Conservation (phyloP, 495 filamentous ascomycete genomes). For the Podospora appendiculata region DNA sequence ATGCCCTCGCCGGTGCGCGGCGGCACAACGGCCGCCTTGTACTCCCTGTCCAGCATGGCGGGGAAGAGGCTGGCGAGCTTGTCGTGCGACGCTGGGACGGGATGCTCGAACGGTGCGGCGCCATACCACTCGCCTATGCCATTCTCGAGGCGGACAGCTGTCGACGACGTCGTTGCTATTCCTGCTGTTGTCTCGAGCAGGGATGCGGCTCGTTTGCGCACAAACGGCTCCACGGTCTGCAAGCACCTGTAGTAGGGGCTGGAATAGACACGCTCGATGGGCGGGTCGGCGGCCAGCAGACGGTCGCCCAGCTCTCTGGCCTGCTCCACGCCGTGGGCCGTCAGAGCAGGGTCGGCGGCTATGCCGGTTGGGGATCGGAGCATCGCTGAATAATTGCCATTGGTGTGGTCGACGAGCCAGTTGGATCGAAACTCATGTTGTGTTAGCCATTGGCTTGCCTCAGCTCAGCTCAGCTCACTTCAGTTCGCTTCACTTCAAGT, state of each 20-base stretch:
- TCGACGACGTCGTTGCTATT: background rate
- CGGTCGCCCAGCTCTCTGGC: slow-evolving; percentile 67
- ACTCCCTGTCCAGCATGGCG: slow-evolving; percentile 41
- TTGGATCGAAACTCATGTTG: slow-evolving; percentile 70
- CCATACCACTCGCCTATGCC: slow-evolving; percentile 93
- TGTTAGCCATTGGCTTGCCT: background rate
- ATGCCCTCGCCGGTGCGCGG: slow-evolving; percentile 68
- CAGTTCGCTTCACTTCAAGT: background rate
- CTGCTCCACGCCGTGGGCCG: slow-evolving; percentile 78
- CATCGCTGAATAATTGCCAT: slow-evolving; percentile 61
- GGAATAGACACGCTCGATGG: slow-evolving; percentile 69
- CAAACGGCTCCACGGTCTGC: slow-evolving; percentile 71
- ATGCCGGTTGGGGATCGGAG: slow-evolving; percentile 77
- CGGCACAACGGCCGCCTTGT: slow-evolving; percentile 56
- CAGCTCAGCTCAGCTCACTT: background rate
- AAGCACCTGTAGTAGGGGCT: slow-evolving; percentile 90
- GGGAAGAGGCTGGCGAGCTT: slow-evolving; percentile 60
- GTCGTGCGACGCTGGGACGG: slow-evolving; percentile 55
- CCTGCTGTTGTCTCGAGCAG: slow-evolving; percentile 4
- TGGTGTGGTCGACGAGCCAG: slow-evolving; percentile 73
- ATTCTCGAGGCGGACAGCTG: slow-evolving; percentile 56
- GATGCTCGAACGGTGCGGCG: slow-evolving; percentile 70
- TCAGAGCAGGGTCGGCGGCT: slow-evolving; percentile 77
- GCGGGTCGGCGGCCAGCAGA: slow-evolving; percentile 51
- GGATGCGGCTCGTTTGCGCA: slow-evolving; percentile 41